Percentiles rank a stretch among this genome's conserved stretches.
Evolutionary conservation across 2,329 filamentous ascomycete genomes (phyloP).

Genomic region (Phyllosticta citrichinensis): DNA sequence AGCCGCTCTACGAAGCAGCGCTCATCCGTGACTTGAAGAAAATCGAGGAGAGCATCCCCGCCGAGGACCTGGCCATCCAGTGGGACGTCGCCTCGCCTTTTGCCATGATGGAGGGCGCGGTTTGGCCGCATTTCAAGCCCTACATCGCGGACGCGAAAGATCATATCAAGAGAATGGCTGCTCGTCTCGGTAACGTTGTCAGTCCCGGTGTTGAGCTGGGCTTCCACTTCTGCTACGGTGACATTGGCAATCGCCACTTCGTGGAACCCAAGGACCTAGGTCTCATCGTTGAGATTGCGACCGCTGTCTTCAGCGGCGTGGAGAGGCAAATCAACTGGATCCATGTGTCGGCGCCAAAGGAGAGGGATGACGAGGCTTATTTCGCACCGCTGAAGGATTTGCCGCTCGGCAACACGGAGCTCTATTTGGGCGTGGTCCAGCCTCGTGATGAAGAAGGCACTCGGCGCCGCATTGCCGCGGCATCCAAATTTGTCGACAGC

Average conservation of each 20-base stretch:
- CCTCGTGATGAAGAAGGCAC: constrained; percentile 8
- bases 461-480: constrained; percentile 2
- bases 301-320: constrained; percentile 19
- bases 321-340: constrained; percentile 29
- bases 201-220: constrained; percentile 31
- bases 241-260: constrained; percentile 35
- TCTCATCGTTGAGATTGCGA: constrained; percentile 29
- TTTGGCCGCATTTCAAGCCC: constrained; percentile 17
- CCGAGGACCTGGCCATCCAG: constrained; percentile 27
- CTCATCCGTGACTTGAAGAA: constrained; percentile 19
- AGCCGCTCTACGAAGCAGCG: constrained; percentile 25
- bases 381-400: constrained; percentile 8
- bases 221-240: constrained; percentile 41
- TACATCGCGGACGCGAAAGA: constrained; percentile 26
- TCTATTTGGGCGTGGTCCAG: constrained; percentile 10
- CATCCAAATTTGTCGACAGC: not conserved
- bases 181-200: constrained; percentile 22
- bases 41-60: constrained; percentile 24
- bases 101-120: constrained; percentile 18
- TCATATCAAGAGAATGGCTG: constrained; percentile 26
- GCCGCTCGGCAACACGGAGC: not conserved
- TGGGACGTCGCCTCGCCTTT: constrained; percentile 26
- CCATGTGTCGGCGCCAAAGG: constrained; percentile 28
- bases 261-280: constrained; percentile 31
- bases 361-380: constrained; percentile 4